Conservation (phyloP, 768 basidiomycete species). For the Tephrocybe sp. region DNA sequence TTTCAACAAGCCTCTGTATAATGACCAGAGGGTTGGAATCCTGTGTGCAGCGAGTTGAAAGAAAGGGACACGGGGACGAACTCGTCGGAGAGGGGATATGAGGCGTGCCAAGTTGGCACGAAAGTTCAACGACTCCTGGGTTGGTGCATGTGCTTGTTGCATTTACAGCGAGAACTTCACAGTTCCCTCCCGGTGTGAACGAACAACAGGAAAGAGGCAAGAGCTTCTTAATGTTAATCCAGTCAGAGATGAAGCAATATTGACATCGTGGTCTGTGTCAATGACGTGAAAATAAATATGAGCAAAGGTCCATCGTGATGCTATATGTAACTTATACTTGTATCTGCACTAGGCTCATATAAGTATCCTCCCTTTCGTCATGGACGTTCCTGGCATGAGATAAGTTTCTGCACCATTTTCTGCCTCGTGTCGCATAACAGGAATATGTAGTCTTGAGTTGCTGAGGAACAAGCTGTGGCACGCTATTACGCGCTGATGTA, state of each 20-base stretch:
- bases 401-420: too few relatives aligned
- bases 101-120: conserved; percentile 50
- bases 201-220: too few relatives aligned
- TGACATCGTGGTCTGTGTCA: not conserved
- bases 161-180: conserved; percentile 4
- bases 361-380: too few relatives aligned
- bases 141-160: conserved; percentile 13
- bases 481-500: too few relatives aligned
- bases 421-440: too few relatives aligned
- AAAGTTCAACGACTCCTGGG: conserved; percentile 39
- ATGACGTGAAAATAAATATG: not conserved
- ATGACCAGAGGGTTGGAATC: conserved; percentile 70
- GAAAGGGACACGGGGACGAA: conserved; percentile 62
- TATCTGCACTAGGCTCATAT: too few relatives aligned
- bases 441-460: too few relatives aligned
- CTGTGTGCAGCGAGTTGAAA: conserved; percentile 70
- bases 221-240: not conserved
- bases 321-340: too few relatives aligned
- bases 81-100: conserved; percentile 55
- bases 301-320: too few relatives aligned
- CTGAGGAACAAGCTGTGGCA: too few relatives aligned
- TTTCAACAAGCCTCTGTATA: conserved; percentile 70
- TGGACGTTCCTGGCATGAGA: too few relatives aligned
- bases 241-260: not conserved
- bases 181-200: not conserved